phyloP scores from a whole-genome alignment of 2,329 filamentous ascomycete species.

The Xylaria multiplex region DNA sequence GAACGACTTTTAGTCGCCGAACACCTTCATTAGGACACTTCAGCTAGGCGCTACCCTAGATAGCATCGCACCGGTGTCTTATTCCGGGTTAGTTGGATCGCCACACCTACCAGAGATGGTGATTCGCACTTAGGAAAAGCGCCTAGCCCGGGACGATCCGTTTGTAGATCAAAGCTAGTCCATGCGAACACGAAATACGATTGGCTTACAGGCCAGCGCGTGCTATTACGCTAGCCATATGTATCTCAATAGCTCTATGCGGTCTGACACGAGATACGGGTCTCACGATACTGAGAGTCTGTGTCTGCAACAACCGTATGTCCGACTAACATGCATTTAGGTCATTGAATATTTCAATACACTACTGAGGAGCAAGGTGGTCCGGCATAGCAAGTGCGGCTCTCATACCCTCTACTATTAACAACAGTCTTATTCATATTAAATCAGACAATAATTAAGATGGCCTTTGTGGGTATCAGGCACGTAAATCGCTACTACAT shows the following conservation, averaged over 20 bases:
- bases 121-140: background rate
- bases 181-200: constrained; percentile 1
- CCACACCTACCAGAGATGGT: background rate
- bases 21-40: background rate
- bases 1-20: constrained; percentile 10
- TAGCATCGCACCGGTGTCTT: background rate
- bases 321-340: background rate
- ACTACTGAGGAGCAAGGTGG: background rate
- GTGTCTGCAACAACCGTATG: background rate
- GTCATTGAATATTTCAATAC: background rate
- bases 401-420: background rate
- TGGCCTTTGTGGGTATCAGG: background rate
- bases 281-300: background rate
- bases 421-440: background rate
- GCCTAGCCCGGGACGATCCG: constrained; percentile 29
- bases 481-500: constrained; percentile 22
- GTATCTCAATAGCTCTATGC: background rate
- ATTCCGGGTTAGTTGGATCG: background rate
- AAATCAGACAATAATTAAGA: background rate
- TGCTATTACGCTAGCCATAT: background rate
- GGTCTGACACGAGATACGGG: background rate
- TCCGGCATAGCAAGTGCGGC: background rate
- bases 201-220: background rate
- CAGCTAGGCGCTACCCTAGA: constrained; percentile 3
- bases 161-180: constrained; percentile 21